A percentile compares a stretch with the other conserved stretches of the same genome.
phyloP scores from a whole-genome alignment of 768 basidiomycete genomes.

The Hypholoma sublateritium region DNA sequence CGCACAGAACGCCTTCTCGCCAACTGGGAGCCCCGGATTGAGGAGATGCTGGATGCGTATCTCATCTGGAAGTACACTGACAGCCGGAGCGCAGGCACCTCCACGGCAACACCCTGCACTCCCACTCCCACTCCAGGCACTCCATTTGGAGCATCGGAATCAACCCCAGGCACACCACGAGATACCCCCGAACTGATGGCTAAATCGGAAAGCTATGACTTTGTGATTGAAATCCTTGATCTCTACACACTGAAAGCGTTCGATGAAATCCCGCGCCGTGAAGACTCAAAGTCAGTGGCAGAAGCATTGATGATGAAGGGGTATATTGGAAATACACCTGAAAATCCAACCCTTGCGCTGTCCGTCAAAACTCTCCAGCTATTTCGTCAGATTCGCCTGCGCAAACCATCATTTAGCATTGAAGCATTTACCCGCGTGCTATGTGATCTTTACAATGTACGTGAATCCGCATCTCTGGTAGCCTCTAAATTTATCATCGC shows the following conservation, averaged over 20 bases:
- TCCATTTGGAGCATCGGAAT: too few species aligned
- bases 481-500: not conserved
- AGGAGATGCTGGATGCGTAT: not conserved
- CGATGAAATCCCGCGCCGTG: not conserved
- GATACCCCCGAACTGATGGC: not conserved
- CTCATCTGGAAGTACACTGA: not conserved
- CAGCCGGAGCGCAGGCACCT: too few species aligned
- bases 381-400: slow-evolving; percentile 9
- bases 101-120: too few species aligned
- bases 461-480: not conserved
- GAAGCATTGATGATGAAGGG: slow-evolving; percentile 7
- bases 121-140: too few species aligned
- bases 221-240: slow-evolving; percentile 3
- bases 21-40: not conserved
- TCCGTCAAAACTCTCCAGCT: slow-evolving; percentile 11
- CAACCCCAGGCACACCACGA: not conserved
- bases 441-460: slow-evolving; percentile 22
- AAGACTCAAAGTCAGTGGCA: not conserved
- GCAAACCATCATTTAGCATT: slow-evolving; percentile 22
- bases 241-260: not conserved
- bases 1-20: not conserved
- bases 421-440: slow-evolving; percentile 25
- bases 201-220: not conserved
- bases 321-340: slow-evolving; percentile 8
- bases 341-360: slow-evolving; percentile 5